A percentile compares a stretch with the other conserved stretches of the same genome.
These are phyloP conservation scores for Lichenothelia convexa DNA, from an alignment of 495 filamentous ascomycete genomes.

Conservation along the genomic window DNA sequence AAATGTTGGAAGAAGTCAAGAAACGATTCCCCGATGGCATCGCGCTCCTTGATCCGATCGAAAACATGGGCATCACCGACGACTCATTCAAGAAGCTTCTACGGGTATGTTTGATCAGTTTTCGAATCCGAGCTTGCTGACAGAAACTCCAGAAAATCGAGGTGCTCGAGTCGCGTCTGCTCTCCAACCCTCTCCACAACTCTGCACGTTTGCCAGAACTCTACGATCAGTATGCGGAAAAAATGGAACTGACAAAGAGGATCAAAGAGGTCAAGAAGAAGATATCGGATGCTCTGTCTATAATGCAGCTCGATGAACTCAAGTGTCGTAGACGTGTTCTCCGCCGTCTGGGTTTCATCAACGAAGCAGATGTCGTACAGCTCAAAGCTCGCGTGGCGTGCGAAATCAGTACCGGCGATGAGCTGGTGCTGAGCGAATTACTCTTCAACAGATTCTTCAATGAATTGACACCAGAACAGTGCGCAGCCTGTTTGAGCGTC, in stretches of 20 bases:
- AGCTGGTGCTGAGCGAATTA: conserved; percentile 77
- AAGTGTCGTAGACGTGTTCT: conserved; percentile 94
- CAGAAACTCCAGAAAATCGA: conserved; percentile 63
- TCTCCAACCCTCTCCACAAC: conserved; percentile 75
- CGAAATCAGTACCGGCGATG: conserved; percentile 87
- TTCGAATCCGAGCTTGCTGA: conserved; percentile 3
- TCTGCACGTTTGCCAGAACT: conserved; percentile 64
- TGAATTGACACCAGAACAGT: conserved; percentile 71
- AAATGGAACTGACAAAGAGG: conserved; percentile 52
- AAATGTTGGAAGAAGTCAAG: conserved; percentile 53
- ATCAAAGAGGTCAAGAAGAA: conserved; percentile 79
- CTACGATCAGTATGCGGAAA: conserved; percentile 66
- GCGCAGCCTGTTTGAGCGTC: conserved; percentile 66
- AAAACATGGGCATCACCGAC: conserved; percentile 85
- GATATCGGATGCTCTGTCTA: conserved; percentile 61
- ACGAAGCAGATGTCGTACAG: conserved; percentile 83
- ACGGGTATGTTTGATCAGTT: conserved; percentile 31
- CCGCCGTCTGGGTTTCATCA: conserved; percentile 85
- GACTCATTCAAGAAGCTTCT: conserved; percentile 83
- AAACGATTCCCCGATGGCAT: conserved; percentile 86
- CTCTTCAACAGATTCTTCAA: conserved; percentile 98
- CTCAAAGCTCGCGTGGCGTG: conserved; percentile 92
- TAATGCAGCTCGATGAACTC: conserved; percentile 86
- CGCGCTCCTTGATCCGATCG: conserved; percentile 73
- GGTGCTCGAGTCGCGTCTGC: conserved; percentile 77